phyloP scores from a whole-genome alignment of 148 eudicot species.

The Amaranthus cruentus region DNA sequence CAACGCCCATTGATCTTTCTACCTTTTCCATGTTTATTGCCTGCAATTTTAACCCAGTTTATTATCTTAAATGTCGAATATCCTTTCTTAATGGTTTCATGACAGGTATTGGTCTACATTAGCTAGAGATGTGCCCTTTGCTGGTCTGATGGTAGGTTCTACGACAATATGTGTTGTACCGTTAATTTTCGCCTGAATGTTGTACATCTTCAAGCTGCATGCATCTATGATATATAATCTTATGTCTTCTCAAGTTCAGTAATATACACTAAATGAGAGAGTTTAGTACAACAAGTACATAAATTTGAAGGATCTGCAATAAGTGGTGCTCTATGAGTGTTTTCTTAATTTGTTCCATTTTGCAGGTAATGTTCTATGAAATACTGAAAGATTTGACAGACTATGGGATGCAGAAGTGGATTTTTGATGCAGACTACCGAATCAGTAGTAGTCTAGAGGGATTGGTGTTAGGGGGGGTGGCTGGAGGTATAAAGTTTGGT shows the following conservation, averaged over 20 bases:
- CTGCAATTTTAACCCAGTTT: background rate
- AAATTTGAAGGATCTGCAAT: background rate
- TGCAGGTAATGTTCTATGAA: constrained; percentile 81
- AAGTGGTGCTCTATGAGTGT: background rate
- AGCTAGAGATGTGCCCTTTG: constrained; percentile 96
- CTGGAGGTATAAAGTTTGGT: constrained; percentile 56
- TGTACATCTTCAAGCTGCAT: background rate
- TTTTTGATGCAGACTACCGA: constrained; percentile 39
- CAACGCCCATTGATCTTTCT: background rate
- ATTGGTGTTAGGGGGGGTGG: constrained; percentile 77
- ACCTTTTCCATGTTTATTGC: background rate
- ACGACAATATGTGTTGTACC: background rate
- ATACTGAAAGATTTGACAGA: constrained; percentile 63
- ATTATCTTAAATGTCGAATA: background rate
- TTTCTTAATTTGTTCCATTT: background rate
- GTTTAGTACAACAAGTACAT: background rate
- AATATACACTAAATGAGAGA: background rate
- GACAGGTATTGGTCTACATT: constrained; percentile 90
- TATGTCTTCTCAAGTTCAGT: background rate
- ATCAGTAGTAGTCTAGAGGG: constrained; percentile 65
- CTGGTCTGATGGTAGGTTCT: constrained; percentile 80
- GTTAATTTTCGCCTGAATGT: background rate
- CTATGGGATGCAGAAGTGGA: constrained; percentile 58
- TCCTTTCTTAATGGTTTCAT: constrained; percentile 4
- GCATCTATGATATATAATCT: background rate